Base-by-base conservation (phyloP, 148 eudicot species). In the Spergularia marina region DNA sequence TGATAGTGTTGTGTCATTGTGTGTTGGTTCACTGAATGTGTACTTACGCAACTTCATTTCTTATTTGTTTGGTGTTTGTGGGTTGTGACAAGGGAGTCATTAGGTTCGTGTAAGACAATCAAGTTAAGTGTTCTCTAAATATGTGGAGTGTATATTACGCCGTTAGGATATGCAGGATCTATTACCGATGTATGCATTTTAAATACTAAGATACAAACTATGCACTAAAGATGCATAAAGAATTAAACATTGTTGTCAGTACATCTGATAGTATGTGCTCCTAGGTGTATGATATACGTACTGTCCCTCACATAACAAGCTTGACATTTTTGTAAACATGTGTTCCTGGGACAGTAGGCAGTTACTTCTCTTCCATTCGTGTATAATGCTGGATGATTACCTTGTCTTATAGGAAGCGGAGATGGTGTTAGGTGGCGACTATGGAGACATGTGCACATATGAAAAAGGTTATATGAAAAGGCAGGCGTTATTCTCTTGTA, bases 401-500 rank as follows among this genome's bases (percentile, higher is more conserved):
- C 53, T 39, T 55, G 41, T 10, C 70, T 65, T 21, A 34, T 63
- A 96, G 99, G 99, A 96, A 88, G 99, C 91, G 44, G 99, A 95
- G 79, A 74, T 95, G 86, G 92, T 95, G 72, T 81, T 95, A 85
- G 99, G 99, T 53, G 99, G 97, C 62, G 99, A 95, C 78, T 96
- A 92, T 57, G 98, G 99, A 74, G 86, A 91, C 64, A 97, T 91
- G 72, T 96, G 99, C 81, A 96, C 99, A 25, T 96, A 92, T 74
- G 49, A 54, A 20, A 92, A 89, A 74, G 99, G 98, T 57, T 96
- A 96, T 77, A 79, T 92, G 91, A 96, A 96, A 83, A 87, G 99
- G 79, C 99, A 96, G 80, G 99, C 99, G 41, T 82, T 96, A 66
- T 96, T 96, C 83, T 96, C 99, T 52, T 96, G 99, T 79, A 81